phyloP scores from a whole-genome alignment of 2,329 filamentous ascomycete species.

The Emydomyces testavorans region DNA sequence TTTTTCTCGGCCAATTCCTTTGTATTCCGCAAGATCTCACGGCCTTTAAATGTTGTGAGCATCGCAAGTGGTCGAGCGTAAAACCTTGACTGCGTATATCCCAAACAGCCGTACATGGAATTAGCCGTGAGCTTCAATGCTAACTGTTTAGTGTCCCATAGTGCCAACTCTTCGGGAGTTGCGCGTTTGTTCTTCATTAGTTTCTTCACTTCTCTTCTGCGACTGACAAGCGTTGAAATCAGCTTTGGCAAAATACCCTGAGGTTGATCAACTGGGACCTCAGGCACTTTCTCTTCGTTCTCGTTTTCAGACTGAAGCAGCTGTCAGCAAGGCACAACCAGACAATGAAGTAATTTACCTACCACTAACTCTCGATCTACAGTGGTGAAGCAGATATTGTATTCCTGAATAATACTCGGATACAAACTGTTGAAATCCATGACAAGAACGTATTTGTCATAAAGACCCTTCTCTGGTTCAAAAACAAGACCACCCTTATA shows the following conservation, averaged over 20 bases:
- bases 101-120: slow-evolving; percentile 98
- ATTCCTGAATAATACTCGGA: slow-evolving; percentile 97
- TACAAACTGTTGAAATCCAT: slow-evolving; percentile 99
- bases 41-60: slow-evolving; percentile 91
- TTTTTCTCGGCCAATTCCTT: slow-evolving; percentile 91
- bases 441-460: slow-evolving; percentile 95
- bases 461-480: slow-evolving; percentile 91
- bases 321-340: slow-evolving; percentile 12
- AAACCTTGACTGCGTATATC: slow-evolving; percentile 93
- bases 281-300: slow-evolving; percentile 78
- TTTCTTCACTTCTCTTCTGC: slow-evolving; percentile 83
- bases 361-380: slow-evolving; percentile 67
- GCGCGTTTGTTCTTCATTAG: slow-evolving; percentile 92
- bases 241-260: slow-evolving; percentile 80
- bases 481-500: slow-evolving; percentile 98
- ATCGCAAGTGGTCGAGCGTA: slow-evolving; percentile 91
- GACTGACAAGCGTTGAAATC: slow-evolving; percentile 80
- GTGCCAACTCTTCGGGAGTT: slow-evolving; percentile 72
- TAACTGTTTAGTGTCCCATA: slow-evolving; percentile 97
- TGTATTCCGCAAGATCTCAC: slow-evolving; percentile 91
- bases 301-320: slow-evolving; percentile 43
- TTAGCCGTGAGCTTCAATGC: slow-evolving; percentile 96
- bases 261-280: slow-evolving; percentile 65
- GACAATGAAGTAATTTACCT: slow-evolving; percentile 29
- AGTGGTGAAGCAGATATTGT: slow-evolving; percentile 98